These are phyloP conservation scores for Heritiera littoralis DNA, from an alignment of 345 rosid species.

Conservation along the genomic window DNA sequence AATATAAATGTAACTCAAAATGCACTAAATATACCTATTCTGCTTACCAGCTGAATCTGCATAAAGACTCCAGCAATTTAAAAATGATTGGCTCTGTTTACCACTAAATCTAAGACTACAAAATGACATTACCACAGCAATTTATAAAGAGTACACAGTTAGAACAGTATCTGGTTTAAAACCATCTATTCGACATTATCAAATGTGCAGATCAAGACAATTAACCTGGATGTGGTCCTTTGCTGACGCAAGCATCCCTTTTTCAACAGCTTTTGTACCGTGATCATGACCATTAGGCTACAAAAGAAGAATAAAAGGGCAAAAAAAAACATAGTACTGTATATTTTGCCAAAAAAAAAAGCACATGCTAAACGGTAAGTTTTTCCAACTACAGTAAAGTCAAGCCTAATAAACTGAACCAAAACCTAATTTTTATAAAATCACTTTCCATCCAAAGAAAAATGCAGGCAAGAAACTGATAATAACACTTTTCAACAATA, in stretches of 20 bases:
- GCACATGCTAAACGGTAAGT: too few relatives aligned
- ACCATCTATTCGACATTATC: conserved; percentile 9
- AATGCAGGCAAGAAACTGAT: not conserved
- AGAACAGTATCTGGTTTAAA: conserved; percentile 10
- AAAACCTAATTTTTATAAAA: not conserved
- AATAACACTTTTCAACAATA: not conserved
- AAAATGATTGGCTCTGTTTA: not conserved
- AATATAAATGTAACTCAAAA: not conserved
- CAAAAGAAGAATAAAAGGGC: conserved; percentile 21
- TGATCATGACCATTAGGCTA: conserved; percentile 91
- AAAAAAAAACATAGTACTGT: not conserved
- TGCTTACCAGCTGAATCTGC: not conserved
- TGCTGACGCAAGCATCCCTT: conserved; percentile 69
- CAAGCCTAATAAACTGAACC: not conserved
- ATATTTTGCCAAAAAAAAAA: not conserved
- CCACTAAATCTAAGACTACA: not conserved
- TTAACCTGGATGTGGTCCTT: conserved; percentile 89
- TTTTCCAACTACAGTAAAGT: not conserved
- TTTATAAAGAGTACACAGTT: not conserved
- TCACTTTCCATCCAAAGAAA: not conserved
- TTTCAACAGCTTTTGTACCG: conserved; percentile 64
- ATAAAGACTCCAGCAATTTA: not conserved
- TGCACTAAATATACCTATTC: not conserved
- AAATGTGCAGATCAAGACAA: conserved; percentile 18
- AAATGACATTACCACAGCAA: conserved; percentile 5